Evolutionary conservation across 2,329 filamentous ascomycete species (phyloP).

Genomic region (Xylariaceae sp.): DNA sequence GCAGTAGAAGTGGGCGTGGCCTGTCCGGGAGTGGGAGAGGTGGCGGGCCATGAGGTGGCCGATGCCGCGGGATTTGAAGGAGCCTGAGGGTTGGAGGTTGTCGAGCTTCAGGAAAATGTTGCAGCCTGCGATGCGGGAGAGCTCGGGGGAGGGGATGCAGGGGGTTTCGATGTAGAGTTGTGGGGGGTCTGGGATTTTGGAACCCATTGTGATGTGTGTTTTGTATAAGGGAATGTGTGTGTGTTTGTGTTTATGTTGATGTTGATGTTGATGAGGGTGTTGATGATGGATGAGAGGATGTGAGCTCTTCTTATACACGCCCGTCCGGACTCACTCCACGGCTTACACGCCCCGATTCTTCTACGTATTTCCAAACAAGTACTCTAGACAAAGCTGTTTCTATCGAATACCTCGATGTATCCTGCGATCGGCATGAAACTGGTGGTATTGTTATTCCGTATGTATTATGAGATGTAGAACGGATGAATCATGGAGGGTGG

Average conservation of each 20-base stretch:
- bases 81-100: slow-evolving; percentile 76
- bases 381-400: no score
- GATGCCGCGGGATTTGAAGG: slow-evolving; percentile 78
- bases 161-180: slow-evolving; percentile 68
- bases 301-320: neutral
- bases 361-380: neutral
- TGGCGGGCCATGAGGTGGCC: slow-evolving; percentile 60
- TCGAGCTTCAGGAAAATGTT: slow-evolving; percentile 83
- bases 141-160: slow-evolving; percentile 58
- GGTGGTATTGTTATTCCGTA: no score
- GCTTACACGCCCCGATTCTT: neutral
- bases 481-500: no score
- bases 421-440: no score
- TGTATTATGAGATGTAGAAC: no score
- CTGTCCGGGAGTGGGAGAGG: slow-evolving; percentile 23
- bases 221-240: neutral
- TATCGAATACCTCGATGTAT: no score
- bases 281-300: neutral
- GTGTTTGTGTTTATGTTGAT: neutral
- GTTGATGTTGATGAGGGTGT: neutral
- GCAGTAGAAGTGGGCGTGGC: slow-evolving; percentile 65
- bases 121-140: slow-evolving; percentile 68
- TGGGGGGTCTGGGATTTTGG: slow-evolving; percentile 35
- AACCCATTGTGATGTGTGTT: slow-evolving; percentile 23
- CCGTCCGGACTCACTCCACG: neutral